Evolutionary conservation across 108 stramenopile genomes (phyloP).

Genomic region (Cyclotella sp.): DNA sequence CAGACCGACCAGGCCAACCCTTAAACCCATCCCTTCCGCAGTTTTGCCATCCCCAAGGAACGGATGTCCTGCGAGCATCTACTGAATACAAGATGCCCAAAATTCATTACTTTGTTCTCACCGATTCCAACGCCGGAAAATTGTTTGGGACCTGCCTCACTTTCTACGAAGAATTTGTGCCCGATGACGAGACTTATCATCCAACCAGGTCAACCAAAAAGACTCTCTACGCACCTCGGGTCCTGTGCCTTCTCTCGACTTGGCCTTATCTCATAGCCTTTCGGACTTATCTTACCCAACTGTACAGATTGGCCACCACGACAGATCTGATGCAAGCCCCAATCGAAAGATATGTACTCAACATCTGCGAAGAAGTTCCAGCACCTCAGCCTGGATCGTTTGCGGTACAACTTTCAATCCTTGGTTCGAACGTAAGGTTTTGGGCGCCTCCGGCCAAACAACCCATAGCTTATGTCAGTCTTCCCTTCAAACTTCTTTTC

Average conservation of each 20-base stretch:
- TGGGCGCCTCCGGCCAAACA: constrained; percentile 95
- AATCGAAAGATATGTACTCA: constrained; percentile 95
- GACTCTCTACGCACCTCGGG: constrained; percentile 79
- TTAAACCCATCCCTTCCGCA: constrained; percentile 82
- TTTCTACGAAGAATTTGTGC: constrained; percentile 74
- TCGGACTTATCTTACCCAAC: constrained; percentile 89
- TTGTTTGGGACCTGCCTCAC: constrained; percentile 86
- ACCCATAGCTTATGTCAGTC: constrained; percentile 93
- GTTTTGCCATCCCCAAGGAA: constrained; percentile 79
- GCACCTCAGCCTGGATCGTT: constrained; percentile 94
- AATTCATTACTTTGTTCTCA: constrained; percentile 86
- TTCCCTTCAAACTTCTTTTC: constrained; percentile 88
- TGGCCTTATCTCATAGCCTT: constrained; percentile 94
- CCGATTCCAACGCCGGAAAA: constrained; percentile 81
- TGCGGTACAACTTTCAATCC: constrained; percentile 82
- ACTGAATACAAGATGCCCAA: constrained; percentile 74
- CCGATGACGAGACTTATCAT: neutral
- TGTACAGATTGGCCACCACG: constrained; percentile 91
- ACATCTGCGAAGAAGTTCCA: constrained; percentile 95
- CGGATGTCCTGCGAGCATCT: constrained; percentile 59
- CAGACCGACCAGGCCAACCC: constrained; percentile 73
- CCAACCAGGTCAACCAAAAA: neutral
- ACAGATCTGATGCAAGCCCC: constrained; percentile 90
- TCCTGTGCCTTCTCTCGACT: constrained; percentile 93
- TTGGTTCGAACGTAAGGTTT: constrained; percentile 80